A percentile compares a stretch with the other conserved stretches of the same genome.
These are phyloP conservation scores for Botrytis pseudocinerea DNA, from an alignment of 2,329 filamentous ascomycete species.

Conservation along the genomic window DNA sequence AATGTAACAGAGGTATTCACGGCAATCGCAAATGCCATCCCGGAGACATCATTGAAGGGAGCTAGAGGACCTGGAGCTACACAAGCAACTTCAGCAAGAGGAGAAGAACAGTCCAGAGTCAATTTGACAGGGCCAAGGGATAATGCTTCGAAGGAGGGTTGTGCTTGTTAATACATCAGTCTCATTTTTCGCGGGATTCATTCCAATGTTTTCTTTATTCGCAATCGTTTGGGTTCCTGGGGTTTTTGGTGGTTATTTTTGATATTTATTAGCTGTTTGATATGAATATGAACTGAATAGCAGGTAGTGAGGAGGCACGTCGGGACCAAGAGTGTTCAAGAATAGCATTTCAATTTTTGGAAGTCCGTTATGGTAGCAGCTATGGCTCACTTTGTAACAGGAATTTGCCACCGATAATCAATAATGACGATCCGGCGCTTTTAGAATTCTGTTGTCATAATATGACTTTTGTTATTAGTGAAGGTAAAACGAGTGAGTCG, in stretches of 20 bases:
- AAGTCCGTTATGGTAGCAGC: background rate
- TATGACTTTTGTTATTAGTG: background rate
- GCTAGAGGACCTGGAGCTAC: conserved; percentile 69
- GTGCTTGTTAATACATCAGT: conserved; percentile 66
- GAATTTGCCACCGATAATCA: conserved; percentile 12
- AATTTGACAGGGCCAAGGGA: conserved; percentile 76
- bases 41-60: conserved; percentile 93
- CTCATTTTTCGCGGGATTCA: conserved; percentile 26
- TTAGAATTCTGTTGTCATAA: background rate
- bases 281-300: conserved; percentile 33
- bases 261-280: conserved; percentile 29
- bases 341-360: conserved; percentile 9
- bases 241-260: conserved; percentile 31
- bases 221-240: conserved; percentile 28
- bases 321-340: background rate
- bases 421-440: background rate
- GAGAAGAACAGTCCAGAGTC: conserved; percentile 72
- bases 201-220: conserved; percentile 27
- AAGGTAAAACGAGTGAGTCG: conserved; percentile 15
- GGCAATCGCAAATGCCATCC: conserved; percentile 96
- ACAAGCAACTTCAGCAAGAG: conserved; percentile 54
- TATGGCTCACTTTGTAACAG: conserved; percentile 17
- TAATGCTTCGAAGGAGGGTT: conserved; percentile 81
- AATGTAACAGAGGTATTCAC: conserved; percentile 97
- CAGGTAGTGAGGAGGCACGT: conserved; percentile 8